phyloP scores from a whole-genome alignment of 306 rosid genomes.

The Quercus variabilis region DNA sequence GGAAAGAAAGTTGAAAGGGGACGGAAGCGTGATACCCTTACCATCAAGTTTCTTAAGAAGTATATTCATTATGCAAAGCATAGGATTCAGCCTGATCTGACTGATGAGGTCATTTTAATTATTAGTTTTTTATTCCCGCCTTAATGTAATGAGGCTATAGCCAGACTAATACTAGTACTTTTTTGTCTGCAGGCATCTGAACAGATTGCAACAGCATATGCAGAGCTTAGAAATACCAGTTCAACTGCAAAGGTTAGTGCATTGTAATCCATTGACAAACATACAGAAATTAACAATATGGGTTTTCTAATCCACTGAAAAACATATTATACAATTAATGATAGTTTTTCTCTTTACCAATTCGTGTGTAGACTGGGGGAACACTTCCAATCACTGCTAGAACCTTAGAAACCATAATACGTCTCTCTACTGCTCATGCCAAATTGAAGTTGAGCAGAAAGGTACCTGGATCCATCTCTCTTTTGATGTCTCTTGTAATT shows the following conservation, averaged over 20 bases:
- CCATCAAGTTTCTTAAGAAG: constrained; percentile 92
- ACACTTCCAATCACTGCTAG: constrained; percentile 98
- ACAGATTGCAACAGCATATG: constrained; percentile 84
- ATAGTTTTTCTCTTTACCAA: background rate
- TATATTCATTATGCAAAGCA: constrained; percentile 97
- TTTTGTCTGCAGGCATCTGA: constrained; percentile 78
- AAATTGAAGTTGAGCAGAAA: constrained; percentile 83
- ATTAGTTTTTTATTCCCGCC: constrained; percentile 3
- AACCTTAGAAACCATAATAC: constrained; percentile 94
- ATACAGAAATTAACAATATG: background rate
- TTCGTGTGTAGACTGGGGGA: constrained; percentile 79
- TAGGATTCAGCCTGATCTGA: constrained; percentile 94
- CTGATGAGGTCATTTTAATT: constrained; percentile 71
- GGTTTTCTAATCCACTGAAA: background rate
- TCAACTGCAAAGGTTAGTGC: constrained; percentile 76
- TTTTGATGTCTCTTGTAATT: background rate
- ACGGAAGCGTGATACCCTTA: constrained; percentile 77
- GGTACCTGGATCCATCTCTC: constrained; percentile 35
- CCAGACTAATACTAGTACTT: constrained; percentile 1
- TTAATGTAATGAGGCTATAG: constrained; percentile 1
- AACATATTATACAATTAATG: constrained; percentile 9
- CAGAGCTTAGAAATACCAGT: constrained; percentile 80
- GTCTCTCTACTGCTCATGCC: constrained; percentile 98
- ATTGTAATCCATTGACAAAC: background rate
- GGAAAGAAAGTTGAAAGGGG: constrained; percentile 69